Evolutionary conservation across 176 grass and related monocot species (phyloP).

Genomic region (Rhynchospora pubera): DNA sequence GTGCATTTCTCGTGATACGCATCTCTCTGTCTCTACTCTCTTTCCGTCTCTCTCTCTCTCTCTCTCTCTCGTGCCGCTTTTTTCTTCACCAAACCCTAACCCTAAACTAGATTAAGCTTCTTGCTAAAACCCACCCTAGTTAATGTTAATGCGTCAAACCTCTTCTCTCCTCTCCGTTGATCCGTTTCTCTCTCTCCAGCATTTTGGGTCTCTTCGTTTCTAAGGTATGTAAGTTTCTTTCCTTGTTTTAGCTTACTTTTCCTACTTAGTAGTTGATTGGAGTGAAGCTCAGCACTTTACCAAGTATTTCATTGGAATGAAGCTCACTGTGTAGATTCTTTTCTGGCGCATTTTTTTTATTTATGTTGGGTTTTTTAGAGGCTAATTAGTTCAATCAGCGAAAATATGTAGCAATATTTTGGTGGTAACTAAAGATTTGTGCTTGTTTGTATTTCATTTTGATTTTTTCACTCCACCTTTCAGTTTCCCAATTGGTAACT

Average conservation of each 20-base stretch:
- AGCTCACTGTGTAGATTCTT: not conserved
- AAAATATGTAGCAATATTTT: not conserved
- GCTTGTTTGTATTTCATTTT: not conserved
- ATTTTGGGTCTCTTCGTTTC: not conserved
- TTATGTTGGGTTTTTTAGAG: not conserved
- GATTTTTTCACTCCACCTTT: not conserved
- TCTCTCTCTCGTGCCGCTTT: conserved; percentile 14
- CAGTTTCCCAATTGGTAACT: not conserved
- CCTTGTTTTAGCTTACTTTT: no score
- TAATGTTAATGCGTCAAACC: not conserved
- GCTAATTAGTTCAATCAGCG: conserved; percentile 3
- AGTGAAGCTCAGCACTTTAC: not conserved
- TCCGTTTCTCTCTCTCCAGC: conserved; percentile 4
- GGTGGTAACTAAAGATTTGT: conserved; percentile 6
- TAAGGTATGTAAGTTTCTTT: conserved; percentile 10
- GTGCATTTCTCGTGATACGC: conserved; percentile 25
- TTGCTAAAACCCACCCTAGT: conserved; percentile 13
- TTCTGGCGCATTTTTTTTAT: not conserved
- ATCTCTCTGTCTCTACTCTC: conserved; percentile 19
- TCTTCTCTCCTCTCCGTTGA: not conserved
- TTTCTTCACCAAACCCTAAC: conserved; percentile 19
- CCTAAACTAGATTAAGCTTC: conserved; percentile 6
- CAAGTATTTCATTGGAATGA: not conserved
- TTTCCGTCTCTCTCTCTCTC: not conserved
- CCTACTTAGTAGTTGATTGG: not conserved